These are phyloP conservation scores for Penicillium sp. DNA, from an alignment of 2,329 filamentous ascomycete species.

Conservation along the genomic window DNA sequence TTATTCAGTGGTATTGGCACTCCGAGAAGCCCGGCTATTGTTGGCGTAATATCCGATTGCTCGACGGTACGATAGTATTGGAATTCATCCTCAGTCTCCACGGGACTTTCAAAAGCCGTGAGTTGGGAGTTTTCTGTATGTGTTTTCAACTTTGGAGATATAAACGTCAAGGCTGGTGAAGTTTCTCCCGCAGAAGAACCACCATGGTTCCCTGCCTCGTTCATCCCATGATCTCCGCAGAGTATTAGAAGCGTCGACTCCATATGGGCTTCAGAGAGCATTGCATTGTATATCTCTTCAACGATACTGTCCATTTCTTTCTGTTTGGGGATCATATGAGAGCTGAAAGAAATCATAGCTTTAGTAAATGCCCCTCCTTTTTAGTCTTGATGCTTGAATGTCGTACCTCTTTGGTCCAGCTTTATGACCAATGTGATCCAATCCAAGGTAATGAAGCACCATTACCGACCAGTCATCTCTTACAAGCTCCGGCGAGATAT, in stretches of 20 bases:
- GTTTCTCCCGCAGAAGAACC: conserved; percentile 93
- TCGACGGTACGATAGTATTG: conserved; percentile 82
- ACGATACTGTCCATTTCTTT: conserved; percentile 88
- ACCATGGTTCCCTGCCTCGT: conserved; percentile 94
- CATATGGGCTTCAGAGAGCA: conserved; percentile 67
- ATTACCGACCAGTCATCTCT: conserved; percentile 85
- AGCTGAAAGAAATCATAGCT: conserved; percentile 46
- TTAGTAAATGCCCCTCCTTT: neutral
- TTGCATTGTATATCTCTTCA: conserved; percentile 67
- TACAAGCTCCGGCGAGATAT: conserved; percentile 71
- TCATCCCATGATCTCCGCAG: conserved; percentile 98
- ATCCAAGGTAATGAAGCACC: conserved; percentile 90
- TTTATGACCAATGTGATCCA: conserved; percentile 98
- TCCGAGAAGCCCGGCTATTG: conserved; percentile 78
- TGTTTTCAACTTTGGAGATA: conserved; percentile 69
- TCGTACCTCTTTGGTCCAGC: conserved; percentile 74
- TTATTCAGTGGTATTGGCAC: conserved; percentile 89
- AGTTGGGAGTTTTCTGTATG: conserved; percentile 31
- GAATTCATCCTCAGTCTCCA: conserved; percentile 63
- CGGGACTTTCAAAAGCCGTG: conserved; percentile 54
- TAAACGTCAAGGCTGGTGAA: conserved; percentile 84
- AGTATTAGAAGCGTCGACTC: conserved; percentile 76
- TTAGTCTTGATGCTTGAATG: neutral
- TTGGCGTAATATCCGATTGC: conserved; percentile 90
- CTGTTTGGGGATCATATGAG: conserved; percentile 91